Conservation (phyloP, 352 stramenopile species). For the Phytophthora boehmeriae region DNA sequence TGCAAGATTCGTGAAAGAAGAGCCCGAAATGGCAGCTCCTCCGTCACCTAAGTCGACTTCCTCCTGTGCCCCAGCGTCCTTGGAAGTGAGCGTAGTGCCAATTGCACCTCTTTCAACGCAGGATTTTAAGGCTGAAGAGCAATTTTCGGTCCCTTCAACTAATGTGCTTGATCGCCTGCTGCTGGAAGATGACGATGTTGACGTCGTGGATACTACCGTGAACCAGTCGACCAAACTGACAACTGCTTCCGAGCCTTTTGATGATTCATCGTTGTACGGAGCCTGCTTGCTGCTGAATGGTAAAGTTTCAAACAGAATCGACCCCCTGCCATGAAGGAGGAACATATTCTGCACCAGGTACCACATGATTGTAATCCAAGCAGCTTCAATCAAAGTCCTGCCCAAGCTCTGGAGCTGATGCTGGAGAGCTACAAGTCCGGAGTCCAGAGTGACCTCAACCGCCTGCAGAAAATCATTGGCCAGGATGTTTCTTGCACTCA, state of each 20-base stretch:
- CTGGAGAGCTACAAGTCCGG: slow-evolving; percentile 1
- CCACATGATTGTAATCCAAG: slow-evolving; percentile 6
- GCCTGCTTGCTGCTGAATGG: neutral
- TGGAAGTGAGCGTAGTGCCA: neutral
- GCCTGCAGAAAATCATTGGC: slow-evolving; percentile 8
- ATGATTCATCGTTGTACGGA: neutral
- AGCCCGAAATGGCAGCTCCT: neutral
- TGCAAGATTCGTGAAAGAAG: neutral
- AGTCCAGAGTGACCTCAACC: neutral
- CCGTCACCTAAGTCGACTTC: slow-evolving; percentile 3
- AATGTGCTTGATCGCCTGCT: slow-evolving; percentile 21
- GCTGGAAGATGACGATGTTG: slow-evolving; percentile 21
- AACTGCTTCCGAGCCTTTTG: neutral
- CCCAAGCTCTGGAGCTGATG: neutral
- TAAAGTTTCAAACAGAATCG: neutral
- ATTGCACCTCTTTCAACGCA: slow-evolving; percentile 7
- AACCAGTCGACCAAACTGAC: neutral
- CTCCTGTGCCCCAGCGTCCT: neutral
- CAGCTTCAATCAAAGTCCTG: neutral
- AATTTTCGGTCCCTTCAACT: neutral
- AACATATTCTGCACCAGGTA: neutral
- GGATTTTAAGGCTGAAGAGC: slow-evolving; percentile 1
- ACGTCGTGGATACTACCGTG: neutral
- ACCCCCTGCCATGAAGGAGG: neutral
- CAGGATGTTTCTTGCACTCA: slow-evolving; percentile 2